These are phyloP conservation scores for Xylaria bambusicola DNA, from an alignment of 495 filamentous ascomycete genomes.

Conservation along the genomic window DNA sequence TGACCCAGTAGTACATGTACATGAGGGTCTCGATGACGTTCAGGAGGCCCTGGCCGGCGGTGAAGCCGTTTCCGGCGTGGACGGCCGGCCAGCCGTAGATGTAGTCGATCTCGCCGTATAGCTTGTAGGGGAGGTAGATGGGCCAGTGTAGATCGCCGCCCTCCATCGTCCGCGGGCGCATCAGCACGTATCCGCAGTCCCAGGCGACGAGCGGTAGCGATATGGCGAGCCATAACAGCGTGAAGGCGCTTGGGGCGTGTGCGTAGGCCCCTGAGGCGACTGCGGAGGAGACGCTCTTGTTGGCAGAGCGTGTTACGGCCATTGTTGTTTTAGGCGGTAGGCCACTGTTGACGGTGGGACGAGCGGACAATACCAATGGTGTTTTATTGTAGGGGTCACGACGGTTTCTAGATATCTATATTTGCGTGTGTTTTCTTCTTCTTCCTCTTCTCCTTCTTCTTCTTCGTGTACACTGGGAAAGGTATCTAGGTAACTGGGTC, in stretches of 20 bases:
- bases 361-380: too few species aligned
- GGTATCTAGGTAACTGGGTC: too few species aligned
- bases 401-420: too few species aligned
- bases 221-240: slow-evolving; percentile 72
- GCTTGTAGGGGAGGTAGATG: slow-evolving; percentile 76
- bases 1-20: slow-evolving; percentile 69
- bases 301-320: slow-evolving; percentile 32
- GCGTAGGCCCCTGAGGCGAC: slow-evolving; percentile 48
- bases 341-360: too few species aligned
- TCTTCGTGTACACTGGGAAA: too few species aligned
- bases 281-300: slow-evolving; percentile 23
- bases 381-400: too few species aligned
- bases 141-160: slow-evolving; percentile 74
- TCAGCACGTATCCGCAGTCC: slow-evolving; percentile 79
- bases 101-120: slow-evolving; percentile 80
- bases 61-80: slow-evolving; percentile 73
- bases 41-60: slow-evolving; percentile 70
- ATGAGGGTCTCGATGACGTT: slow-evolving; percentile 73
- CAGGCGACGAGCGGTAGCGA: slow-evolving; percentile 83
- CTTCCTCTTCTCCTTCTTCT: too few species aligned
- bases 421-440: too few species aligned
- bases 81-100: slow-evolving; percentile 83
- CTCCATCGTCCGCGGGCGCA: slow-evolving; percentile 83
- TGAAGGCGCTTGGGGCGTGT: slow-evolving; percentile 66
- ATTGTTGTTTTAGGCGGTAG: too few species aligned